A percentile compares a stretch with the other conserved stretches of the same genome.
These are phyloP conservation scores for Schizonepeta tenuifolia DNA, from an alignment of 257 asterid species.

Conservation along the genomic window DNA sequence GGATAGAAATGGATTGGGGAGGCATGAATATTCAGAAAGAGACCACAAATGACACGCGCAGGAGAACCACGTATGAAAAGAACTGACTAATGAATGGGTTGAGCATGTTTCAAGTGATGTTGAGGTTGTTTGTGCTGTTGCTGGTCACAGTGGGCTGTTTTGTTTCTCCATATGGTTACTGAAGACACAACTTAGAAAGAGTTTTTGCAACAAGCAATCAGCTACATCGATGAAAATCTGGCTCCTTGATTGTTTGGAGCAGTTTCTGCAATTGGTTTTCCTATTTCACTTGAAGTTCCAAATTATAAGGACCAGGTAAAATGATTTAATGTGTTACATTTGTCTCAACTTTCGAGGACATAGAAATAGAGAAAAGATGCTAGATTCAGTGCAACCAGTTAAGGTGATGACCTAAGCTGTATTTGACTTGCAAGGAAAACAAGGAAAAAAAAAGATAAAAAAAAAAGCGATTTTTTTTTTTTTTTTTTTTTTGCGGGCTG, in stretches of 20 bases:
- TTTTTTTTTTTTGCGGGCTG: constrained; percentile 4
- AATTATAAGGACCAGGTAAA: not conserved
- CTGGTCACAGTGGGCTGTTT: not conserved
- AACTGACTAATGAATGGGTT: constrained; percentile 9
- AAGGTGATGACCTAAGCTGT: constrained; percentile 6
- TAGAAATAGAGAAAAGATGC: not conserved
- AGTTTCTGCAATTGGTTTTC: not conserved
- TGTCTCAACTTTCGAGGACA: not conserved
- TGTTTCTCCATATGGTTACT: not conserved
- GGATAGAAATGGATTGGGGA: constrained; percentile 57
- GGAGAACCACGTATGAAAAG: constrained; percentile 62
- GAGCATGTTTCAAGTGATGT: not conserved
- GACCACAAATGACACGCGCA: constrained; percentile 73
- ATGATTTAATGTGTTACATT: not conserved
- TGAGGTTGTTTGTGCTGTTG: not conserved
- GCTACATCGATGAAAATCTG: not conserved
- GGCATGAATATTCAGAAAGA: constrained; percentile 74
- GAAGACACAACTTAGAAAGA: not conserved
- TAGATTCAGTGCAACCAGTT: not conserved
- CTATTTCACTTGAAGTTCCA: not conserved
- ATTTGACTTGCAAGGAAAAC: constrained; percentile 13
- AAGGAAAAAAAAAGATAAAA: not conserved
- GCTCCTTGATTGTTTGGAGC: not conserved
- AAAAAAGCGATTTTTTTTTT: too few species aligned
- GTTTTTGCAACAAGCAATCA: not conserved